Percentiles rank a stretch among this genome's conserved stretches.
These are phyloP conservation scores for Tricholoma saponaceum DNA, from an alignment of 768 basidiomycete species.

Conservation along the genomic window DNA sequence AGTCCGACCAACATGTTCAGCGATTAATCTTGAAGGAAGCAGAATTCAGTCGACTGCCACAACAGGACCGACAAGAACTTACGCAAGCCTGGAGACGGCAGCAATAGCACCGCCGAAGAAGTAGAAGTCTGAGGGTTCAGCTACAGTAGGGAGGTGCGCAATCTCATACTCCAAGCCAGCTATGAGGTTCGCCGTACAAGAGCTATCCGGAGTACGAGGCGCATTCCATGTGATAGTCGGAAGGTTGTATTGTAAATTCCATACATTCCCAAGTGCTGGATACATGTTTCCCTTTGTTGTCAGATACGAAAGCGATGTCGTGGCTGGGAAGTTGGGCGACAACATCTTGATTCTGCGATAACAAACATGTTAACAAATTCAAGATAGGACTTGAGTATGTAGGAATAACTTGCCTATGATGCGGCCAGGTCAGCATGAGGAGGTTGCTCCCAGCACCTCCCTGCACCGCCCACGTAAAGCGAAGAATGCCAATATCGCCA, in stretches of 20 bases:
- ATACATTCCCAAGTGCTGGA: slow-evolving; percentile 26
- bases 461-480: slow-evolving; percentile 27
- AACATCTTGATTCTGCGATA: slow-evolving; percentile 16
- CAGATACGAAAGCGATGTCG: slow-evolving; percentile 24
- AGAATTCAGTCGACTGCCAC: not conserved
- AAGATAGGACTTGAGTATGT: not conserved
- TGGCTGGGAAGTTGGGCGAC: slow-evolving; percentile 21
- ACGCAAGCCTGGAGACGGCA: slow-evolving; percentile 26
- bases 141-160: slow-evolving; percentile 40
- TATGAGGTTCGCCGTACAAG: slow-evolving; percentile 23
- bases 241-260: slow-evolving; percentile 26
- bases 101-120: slow-evolving; percentile 27
- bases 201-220: slow-evolving; percentile 26
- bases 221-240: slow-evolving; percentile 30
- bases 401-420: slow-evolving; percentile 22
- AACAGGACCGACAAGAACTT: slow-evolving; percentile 5
- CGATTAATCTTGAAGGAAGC: slow-evolving; percentile 21
- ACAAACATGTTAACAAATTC: not conserved
- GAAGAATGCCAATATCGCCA: slow-evolving; percentile 24
- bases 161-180: slow-evolving; percentile 43
- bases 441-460: slow-evolving; percentile 24
- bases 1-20: slow-evolving; percentile 26
- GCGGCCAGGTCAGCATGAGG: slow-evolving; percentile 31
- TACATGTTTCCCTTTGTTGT: slow-evolving; percentile 32
- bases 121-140: slow-evolving; percentile 36